Percentiles rank a stretch among this genome's conserved stretches.
phyloP scores from a whole-genome alignment of 371 early-diverging fungal species.

The Mortierella sp. region DNA sequence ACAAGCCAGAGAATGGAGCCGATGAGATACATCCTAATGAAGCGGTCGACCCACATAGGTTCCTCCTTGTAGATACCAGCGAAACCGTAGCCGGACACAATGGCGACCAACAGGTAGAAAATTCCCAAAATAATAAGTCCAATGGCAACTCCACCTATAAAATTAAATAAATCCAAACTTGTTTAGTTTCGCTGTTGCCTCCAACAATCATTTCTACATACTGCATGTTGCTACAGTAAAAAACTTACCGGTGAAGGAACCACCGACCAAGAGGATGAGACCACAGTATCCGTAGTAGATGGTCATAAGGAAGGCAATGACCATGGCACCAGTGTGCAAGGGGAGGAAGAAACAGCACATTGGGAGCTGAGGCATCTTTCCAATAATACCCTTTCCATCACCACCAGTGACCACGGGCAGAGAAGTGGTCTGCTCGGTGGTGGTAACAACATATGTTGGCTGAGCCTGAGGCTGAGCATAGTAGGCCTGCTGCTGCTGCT shows the following conservation, averaged over 20 bases:
- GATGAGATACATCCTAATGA: constrained; percentile 27
- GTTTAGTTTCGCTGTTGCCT: neutral
- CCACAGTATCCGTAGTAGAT: constrained; percentile 45
- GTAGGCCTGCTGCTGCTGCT: constrained; percentile 21
- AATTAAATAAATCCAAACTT: neutral
- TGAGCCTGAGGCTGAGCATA: constrained; percentile 21
- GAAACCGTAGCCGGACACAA: constrained; percentile 31
- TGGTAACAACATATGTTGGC: constrained; percentile 9
- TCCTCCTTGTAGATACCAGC: constrained; percentile 39
- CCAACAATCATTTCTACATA: neutral
- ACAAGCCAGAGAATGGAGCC: constrained; percentile 35
- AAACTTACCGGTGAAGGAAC: constrained; percentile 3
- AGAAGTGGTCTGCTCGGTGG: constrained; percentile 14
- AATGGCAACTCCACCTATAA: neutral
- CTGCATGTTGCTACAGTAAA: neutral
- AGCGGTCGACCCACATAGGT: constrained; percentile 24
- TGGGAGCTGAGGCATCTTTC: constrained; percentile 34
- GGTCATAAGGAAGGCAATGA: constrained; percentile 27
- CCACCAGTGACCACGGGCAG: constrained; percentile 22
- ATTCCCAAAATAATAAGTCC: constrained; percentile 27
- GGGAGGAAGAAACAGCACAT: constrained; percentile 46
- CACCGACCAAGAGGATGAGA: constrained; percentile 4
- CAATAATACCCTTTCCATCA: constrained; percentile 20
- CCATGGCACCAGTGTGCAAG: constrained; percentile 46
- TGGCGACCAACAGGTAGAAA: constrained; percentile 28